phyloP scores from a whole-genome alignment of 495 filamentous ascomycete species.

The Hypomontagnella monticulosa region DNA sequence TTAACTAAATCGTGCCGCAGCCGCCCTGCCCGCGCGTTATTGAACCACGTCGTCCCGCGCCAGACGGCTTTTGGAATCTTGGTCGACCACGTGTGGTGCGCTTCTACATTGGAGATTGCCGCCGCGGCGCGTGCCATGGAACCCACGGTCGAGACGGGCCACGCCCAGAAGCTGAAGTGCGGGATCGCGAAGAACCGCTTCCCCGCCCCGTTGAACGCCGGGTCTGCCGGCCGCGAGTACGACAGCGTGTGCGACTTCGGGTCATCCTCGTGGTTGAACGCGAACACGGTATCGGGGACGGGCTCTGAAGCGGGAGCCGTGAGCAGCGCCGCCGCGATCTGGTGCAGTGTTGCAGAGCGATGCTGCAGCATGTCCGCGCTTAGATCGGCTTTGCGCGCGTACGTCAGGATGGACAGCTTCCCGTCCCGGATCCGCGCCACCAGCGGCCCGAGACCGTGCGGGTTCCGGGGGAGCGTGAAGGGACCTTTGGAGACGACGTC shows the following conservation, averaged over 20 bases:
- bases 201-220: conserved; percentile 55
- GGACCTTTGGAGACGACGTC: conserved; percentile 54
- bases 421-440: conserved; percentile 57
- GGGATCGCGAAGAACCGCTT: conserved; percentile 73
- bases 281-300: conserved; percentile 68
- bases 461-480: conserved; percentile 52
- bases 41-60: conserved; percentile 69
- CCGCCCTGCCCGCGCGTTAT: conserved; percentile 52
- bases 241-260: conserved; percentile 40
- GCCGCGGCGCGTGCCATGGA: conserved; percentile 62
- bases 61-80: conserved; percentile 76
- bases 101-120: conserved; percentile 57
- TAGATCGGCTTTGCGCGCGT: conserved; percentile 51
- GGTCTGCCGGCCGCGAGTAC: conserved; percentile 52
- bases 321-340: conserved; percentile 56
- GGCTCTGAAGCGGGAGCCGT: conserved; percentile 55
- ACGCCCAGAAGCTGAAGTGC: conserved; percentile 82
- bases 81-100: conserved; percentile 14
- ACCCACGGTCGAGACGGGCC: conserved; percentile 69
- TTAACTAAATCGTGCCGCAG: conserved; percentile 57
- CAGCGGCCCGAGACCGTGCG: conserved; percentile 50
- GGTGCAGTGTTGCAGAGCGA: conserved; percentile 48
- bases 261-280: conserved; percentile 49
- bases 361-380: conserved; percentile 54
- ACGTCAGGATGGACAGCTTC: conserved; percentile 57